Percentiles rank a stretch among this genome's conserved stretches.
phyloP scores from a whole-genome alignment of 768 basidiomycete species.

The Naganishia friedmannii region DNA sequence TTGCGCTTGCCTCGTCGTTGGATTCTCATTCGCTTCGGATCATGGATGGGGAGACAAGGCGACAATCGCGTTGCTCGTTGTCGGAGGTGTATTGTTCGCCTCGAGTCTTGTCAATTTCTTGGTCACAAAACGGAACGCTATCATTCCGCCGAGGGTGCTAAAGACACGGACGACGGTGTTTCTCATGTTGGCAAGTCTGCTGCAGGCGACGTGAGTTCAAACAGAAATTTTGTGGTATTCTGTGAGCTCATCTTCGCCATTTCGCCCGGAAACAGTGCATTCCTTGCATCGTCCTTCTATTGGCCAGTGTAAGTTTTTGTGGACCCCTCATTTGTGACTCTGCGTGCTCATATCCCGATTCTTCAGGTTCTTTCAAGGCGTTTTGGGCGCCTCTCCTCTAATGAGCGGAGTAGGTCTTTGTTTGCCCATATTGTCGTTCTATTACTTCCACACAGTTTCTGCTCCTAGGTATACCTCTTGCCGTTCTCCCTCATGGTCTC shows the following conservation, averaged over 20 bases:
- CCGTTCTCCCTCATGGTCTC: constrained; percentile 37
- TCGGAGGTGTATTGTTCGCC: constrained; percentile 38
- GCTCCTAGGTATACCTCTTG: constrained; percentile 41
- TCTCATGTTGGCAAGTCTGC: constrained; percentile 42
- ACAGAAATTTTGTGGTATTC: too few relatives aligned
- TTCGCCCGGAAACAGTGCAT: constrained; percentile 28
- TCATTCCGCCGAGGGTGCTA: constrained; percentile 53
- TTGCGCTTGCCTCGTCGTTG: constrained; percentile 50
- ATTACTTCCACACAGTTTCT: constrained; percentile 33
- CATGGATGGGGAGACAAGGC: constrained; percentile 43
- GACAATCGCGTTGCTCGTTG: constrained; percentile 50
- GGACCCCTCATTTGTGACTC: neutral
- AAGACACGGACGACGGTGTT: constrained; percentile 46
- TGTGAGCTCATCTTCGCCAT: neutral
- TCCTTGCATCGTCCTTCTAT: constrained; percentile 29
- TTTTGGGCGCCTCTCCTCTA: constrained; percentile 7
- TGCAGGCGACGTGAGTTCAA: constrained; percentile 33
- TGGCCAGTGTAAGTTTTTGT: constrained; percentile 13
- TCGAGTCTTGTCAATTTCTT: constrained; percentile 39
- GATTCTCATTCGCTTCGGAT: constrained; percentile 48
- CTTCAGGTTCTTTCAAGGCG: constrained; percentile 48
- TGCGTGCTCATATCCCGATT: constrained; percentile 36
- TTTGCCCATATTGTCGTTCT: neutral
- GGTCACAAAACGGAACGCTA: constrained; percentile 50
- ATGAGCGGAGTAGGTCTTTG: constrained; percentile 13